Base-by-base conservation (phyloP, 2,329 filamentous ascomycete species). In the Mycosphaerella sp. region DNA sequence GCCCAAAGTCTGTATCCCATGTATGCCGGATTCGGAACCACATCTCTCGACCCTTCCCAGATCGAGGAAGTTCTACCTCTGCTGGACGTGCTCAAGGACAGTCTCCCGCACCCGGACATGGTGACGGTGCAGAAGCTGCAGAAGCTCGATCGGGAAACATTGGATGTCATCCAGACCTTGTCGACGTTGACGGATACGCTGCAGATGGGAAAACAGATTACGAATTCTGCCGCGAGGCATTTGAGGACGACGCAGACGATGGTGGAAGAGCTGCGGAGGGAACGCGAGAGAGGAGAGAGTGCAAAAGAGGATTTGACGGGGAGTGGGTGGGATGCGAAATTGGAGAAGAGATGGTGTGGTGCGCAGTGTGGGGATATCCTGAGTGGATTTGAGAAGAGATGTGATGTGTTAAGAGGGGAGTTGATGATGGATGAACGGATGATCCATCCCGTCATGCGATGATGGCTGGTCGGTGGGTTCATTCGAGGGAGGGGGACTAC, bases 131-230 rank as follows among this genome's bases (percentile, higher is more conserved):
- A 87, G 58, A 78, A 80, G 11, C 73, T 92, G 11, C 73, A 87
- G 10, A 84, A 85, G 1, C 75, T 91, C 51, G 79, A 88, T 32
- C 66, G 82, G 21, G 80, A 82, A 12, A 81, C 89, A 12, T 78
- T 79, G 12, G 83, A 87, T 75, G 84, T 88, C 3, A 78, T 92
- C 7, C 81, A 89, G 64, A 88, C 89, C 6, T 80, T 98, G 45
- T 89, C 89, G 63, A 86, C 89, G 61, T 78, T 98, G 4, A 89
- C 88, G 6, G 93, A 98, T 69, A 91, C 89, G 3, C 78, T 98
- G 34, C 92, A 97, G 71, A 95, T 97, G 85, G 90, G 87, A 32
- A 84, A 89, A 10, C 92, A 97, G 71, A 87, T 88, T 1, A 93
- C 89, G 0, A 86, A 84, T 2, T 86, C 86, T 8, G 93, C 92